Evolutionary conservation across 1,284 basidiomycete species (phyloP), one percentile per base, ranked within the genome.

Genomic region (Exobasidium cylindrosporum): DNA sequence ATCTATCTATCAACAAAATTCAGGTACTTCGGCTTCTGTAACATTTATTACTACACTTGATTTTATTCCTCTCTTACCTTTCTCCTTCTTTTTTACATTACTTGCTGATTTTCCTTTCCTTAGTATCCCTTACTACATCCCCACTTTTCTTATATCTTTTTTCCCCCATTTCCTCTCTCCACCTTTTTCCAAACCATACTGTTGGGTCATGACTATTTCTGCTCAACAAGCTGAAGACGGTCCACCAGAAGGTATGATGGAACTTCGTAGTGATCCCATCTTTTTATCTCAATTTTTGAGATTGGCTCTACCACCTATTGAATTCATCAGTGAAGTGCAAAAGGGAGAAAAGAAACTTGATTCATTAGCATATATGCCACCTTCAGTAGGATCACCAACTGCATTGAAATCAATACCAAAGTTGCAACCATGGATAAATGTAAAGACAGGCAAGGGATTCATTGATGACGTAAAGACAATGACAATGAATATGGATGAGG

Each of bases 231-330:
- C 35, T 7, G 35, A 40, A 17, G 7, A 40, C 17, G 35, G 35
- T 10, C 43, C 56, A 28, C 56, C 43, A 5, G 56, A 57, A 23
- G 56, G 43, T 26, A 24, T 57, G 35, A 21, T 23, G 11, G 56
- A 57, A 26, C 56, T 57, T 13, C 56, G 43, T 23, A 57, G 4
- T 35, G 55, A 58, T n/a, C 58, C 58, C 56, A 59, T 60, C 13
- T 60, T 60, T 23, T 47, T 60, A 35, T 54, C 49, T 30, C 58
- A 57, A 24, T 60, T 60, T 47, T 13, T 60, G 13, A 30, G 29
- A 14, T 47, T 60, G 21, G 13, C 58, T 14, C 32, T 60, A 23
- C 58, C 45, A 5, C 14, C 11, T 23, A 61, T 60, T n/a, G n/a
- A 30, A 3, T 29, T 10, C 35, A 28, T 43, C 24, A 14, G 14